Evolutionary conservation across 2,329 filamentous ascomycete genomes (phyloP), one percentile per base, ranked within the genome.

Genomic region (Aspergillus awamori): DNA sequence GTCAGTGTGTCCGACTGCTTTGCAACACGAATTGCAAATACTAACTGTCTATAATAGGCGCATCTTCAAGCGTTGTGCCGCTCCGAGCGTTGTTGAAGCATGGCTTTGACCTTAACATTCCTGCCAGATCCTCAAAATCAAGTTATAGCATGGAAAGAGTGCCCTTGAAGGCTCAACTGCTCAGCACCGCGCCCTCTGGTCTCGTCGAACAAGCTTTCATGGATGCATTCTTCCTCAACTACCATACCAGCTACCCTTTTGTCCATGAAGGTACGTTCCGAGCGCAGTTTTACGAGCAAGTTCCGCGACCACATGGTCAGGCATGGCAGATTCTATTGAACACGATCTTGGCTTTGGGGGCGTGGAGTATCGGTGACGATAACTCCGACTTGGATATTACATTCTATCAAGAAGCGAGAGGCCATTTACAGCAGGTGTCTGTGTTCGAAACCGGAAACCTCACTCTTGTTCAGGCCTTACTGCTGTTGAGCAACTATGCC

Each of bases 371-470:
- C 51, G 74, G 74, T 4, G 72, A 78, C 51, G 72, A 78, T 48
- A 74, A 74, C 54, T 76, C 75, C 33, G 78, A 80, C 53, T 64
- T 79, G 10, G 79, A 82, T 49, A 76, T 81, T 28, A 79, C 79
- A 2, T 76, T 81, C 51, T 81, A 79, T 59, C 77, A 81, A 58
- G 80, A 81, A 62, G 81, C 81, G 8, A 78, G 80, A 67, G 73
- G 76, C 5, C 78, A 78, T 58, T 62, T 82, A 53, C 80, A 80
- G 43, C 77, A 81, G 57, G 74, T 80, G 47, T 74, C 72, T 45
- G 75, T 78, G n/a, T 75, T 83, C 36, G 82, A 83, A 59, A 79
- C 77, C 24, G 82, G 82, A 20, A 83, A 81, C 53, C 65, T 83
- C 17, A 81, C 78, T 7, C 72, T 82, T 8, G 80, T 83, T 2